phyloP scores from a whole-genome alignment of 805 yeast genomes.

The Cyberlindnera bimundalis region DNA sequence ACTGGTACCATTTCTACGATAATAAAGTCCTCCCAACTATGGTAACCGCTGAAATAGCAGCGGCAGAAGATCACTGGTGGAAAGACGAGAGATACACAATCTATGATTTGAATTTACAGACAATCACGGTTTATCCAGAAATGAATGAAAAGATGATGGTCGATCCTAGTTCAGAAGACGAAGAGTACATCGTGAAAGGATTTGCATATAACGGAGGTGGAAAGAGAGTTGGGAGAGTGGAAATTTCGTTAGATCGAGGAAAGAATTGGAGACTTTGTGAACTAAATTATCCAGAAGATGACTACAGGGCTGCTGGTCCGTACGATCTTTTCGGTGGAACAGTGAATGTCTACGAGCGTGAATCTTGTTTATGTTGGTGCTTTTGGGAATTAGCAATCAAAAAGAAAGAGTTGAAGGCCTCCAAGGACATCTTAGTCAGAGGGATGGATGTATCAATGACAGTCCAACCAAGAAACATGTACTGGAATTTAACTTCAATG shows the following conservation, averaged over 20 bases:
- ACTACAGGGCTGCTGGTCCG: conserved; percentile 31
- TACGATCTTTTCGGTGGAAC: conserved; percentile 32
- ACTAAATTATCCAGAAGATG: conserved; percentile 34
- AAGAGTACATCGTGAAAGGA: conserved; percentile 28
- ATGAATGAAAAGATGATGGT: conserved; percentile 25
- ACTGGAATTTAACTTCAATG: conserved; percentile 37
- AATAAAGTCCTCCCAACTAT: conserved; percentile 36
- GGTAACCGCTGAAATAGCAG: conserved; percentile 34
- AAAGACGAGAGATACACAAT: conserved; percentile 36
- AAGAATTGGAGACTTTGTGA: conserved; percentile 29
- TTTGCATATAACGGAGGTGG: conserved; percentile 38
- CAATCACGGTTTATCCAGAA: conserved; percentile 32
- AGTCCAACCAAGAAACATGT: conserved; percentile 35
- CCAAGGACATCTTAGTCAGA: conserved; percentile 33
- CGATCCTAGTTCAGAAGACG: conserved; percentile 8
- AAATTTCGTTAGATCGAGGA: conserved; percentile 33
- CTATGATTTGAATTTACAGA: conserved; percentile 33
- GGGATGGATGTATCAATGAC: conserved; percentile 36
- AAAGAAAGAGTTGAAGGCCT: conserved; percentile 16
- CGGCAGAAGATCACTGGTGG: conserved; percentile 34
- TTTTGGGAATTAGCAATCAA: conserved; percentile 31
- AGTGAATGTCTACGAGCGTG: conserved; percentile 33
- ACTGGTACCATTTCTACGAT: conserved; percentile 37
- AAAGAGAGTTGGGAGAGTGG: conserved; percentile 32
- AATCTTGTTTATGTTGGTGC: conserved; percentile 34